A percentile compares a stretch with the other conserved stretches of the same genome.
Conservation (phyloP, 2,329 filamentous ascomycete species). For the Monilinia vaccinii-corymbosi region DNA sequence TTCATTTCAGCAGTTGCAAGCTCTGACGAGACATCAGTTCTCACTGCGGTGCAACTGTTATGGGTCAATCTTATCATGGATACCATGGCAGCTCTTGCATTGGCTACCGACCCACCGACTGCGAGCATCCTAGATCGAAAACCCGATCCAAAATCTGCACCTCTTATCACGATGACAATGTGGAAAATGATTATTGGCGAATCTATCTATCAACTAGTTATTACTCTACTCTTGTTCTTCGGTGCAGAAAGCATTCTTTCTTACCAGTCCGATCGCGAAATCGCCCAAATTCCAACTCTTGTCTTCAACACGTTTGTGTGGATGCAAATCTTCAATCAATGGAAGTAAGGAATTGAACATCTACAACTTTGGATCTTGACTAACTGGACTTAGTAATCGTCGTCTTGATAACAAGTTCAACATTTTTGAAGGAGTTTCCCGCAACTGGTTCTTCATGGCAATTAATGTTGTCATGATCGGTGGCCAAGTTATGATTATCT, state of each 20-base stretch:
- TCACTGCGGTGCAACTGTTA: constrained; percentile 70
- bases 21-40: constrained; percentile 52
- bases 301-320: constrained; percentile 98
- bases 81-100: constrained; percentile 69
- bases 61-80: constrained; percentile 87
- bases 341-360: constrained; percentile 58
- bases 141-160: constrained; percentile 63
- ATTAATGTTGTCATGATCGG: constrained; percentile 85
- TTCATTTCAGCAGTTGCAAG: constrained; percentile 69
- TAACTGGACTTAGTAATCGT: constrained; percentile 54
- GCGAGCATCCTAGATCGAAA: constrained; percentile 61
- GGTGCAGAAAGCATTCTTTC: constrained; percentile 53
- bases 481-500: constrained; percentile 83
- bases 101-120: constrained; percentile 65
- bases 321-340: constrained; percentile 99
- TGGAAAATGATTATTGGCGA: constrained; percentile 99
- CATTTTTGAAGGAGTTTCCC: constrained; percentile 79
- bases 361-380: neutral
- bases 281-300: constrained; percentile 58
- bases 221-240: constrained; percentile 77
- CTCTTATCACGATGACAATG: constrained; percentile 82
- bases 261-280: constrained; percentile 40
- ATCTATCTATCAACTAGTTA: constrained; percentile 74
- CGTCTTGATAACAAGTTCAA: constrained; percentile 93
- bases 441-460: constrained; percentile 80